Evolutionary conservation across 129 eudicot genomes (phyloP).

Genomic region (Flaveria bidentis): DNA sequence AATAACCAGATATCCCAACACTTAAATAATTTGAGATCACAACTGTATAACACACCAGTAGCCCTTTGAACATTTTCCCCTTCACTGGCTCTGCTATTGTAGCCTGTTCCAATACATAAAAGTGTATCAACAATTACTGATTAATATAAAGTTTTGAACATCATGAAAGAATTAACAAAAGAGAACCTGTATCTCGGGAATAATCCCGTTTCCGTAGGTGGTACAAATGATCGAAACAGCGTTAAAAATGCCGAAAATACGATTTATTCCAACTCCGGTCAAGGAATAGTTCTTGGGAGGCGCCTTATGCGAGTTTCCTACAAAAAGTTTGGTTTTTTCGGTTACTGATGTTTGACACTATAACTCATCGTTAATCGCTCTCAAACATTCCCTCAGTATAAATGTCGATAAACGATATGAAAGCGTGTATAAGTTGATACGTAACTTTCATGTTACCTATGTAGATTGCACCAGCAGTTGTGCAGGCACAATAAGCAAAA

Average conservation of each 20-base stretch:
- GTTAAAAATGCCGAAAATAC: constrained; percentile 60
- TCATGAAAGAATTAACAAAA: background rate
- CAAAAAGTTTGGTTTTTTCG: background rate
- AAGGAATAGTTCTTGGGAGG: constrained; percentile 58
- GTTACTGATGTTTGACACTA: background rate
- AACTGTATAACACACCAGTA: constrained; percentile 61
- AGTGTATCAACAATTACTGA: too few relatives aligned
- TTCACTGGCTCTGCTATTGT: constrained; percentile 72
- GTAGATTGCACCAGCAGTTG: constrained; percentile 68
- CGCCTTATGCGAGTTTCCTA: constrained; percentile 50
- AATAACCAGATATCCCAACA: constrained; percentile 77
- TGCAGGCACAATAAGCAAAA: constrained; percentile 70
- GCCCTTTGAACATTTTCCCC: constrained; percentile 78
- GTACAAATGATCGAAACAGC: constrained; percentile 76
- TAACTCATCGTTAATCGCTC: too few relatives aligned
- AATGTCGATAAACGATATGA: background rate
- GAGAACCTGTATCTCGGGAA: constrained; percentile 77
- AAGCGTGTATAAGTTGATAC: background rate
- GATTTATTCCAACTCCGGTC: constrained; percentile 41
- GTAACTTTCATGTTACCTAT: constrained; percentile 43
- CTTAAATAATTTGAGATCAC: constrained; percentile 64
- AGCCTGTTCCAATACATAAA: constrained; percentile 44
- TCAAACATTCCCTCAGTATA: too few relatives aligned
- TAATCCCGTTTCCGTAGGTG: constrained; percentile 74
- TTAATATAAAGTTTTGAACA: too few relatives aligned